Percentiles rank a stretch among this genome's conserved stretches.
Conservation (phyloP, 1,284 basidiomycete genomes). For the Cerrena zonata region DNA sequence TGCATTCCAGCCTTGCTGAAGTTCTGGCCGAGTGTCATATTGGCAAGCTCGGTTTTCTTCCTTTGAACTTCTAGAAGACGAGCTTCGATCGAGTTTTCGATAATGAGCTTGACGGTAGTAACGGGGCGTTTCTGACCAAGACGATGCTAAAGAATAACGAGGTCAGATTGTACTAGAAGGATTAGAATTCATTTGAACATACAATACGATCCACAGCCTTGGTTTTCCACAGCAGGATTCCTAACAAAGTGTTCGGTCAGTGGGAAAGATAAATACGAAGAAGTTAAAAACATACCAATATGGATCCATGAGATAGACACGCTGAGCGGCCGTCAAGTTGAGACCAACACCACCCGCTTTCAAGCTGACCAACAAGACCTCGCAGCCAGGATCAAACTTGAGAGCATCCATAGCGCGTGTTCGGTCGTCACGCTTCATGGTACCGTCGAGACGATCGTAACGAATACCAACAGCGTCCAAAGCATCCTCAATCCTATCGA, state of each 20-base stretch:
- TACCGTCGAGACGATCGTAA: slow-evolving; percentile 89
- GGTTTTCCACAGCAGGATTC: slow-evolving; percentile 96
- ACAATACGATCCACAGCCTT: slow-evolving; percentile 91
- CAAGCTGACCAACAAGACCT: slow-evolving; percentile 91
- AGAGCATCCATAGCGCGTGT: slow-evolving; percentile 85
- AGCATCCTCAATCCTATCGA: slow-evolving; percentile 76
- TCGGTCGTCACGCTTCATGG: slow-evolving; percentile 92
- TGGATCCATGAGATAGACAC: slow-evolving; percentile 92
- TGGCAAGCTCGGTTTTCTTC: slow-evolving; percentile 90
- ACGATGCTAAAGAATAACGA: slow-evolving; percentile 61
- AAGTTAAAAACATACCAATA: slow-evolving; percentile 62
- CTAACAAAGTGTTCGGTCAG: slow-evolving; percentile 31
- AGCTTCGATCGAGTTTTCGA: slow-evolving; percentile 90
- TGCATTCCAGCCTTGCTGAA: slow-evolving; percentile 80
- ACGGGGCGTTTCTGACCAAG: slow-evolving; percentile 90
- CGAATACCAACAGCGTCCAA: slow-evolving; percentile 74
- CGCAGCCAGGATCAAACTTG: slow-evolving; percentile 76
- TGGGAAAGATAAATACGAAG: slow-evolving; percentile 4
- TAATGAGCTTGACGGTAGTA: slow-evolving; percentile 85
- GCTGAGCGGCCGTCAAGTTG: slow-evolving; percentile 86
- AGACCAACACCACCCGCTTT: slow-evolving; percentile 96
- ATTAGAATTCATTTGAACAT: slow-evolving; percentile 23
- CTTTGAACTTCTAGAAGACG: slow-evolving; percentile 84
- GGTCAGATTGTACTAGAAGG: slow-evolving; percentile 2
- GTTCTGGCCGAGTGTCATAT: slow-evolving; percentile 79